Evolutionary conservation across 2,329 filamentous ascomycete species (phyloP), one percentile per base, ranked within the genome.

Genomic region (Dothiorella sarmentorum): DNA sequence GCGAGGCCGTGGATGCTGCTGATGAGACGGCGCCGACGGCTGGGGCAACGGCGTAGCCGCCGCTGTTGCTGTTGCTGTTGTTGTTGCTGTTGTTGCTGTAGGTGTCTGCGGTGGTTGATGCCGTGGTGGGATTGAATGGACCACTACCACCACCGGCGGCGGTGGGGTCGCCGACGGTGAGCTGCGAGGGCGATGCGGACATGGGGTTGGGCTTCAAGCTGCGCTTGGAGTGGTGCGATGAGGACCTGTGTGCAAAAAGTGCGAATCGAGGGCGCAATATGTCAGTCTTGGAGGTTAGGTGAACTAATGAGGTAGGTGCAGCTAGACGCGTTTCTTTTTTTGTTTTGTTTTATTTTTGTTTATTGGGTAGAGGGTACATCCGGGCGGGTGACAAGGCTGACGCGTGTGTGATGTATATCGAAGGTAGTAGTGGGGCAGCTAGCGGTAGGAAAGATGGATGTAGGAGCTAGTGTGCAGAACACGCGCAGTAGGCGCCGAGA

Each of bases 161-260:
- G 20, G 43, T 13, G 7, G 42, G 27, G 56, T 60, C 60, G 52
- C 69, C 67, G 31, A 73, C 60, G 20, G 68, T 69, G 59, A 72
- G 65, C 58, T 73, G 71, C 20, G 70, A 70, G 33, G 71, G 69
- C 43, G 70, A 71, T 31, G 75, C 68, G 51, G 72, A 71, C 63
- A 75, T 65, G 62, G 69, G 69, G 20, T 72, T 73, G 29, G 72
- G 74, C 63, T 77, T 76, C 64, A 76, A 66, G 62, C 68, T 76
- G 67, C 75, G 76, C 66, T 76, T 75, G 66, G 73, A 68, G 17
- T 53, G 33, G 63, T 73, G 70, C 57, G 70, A 71, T 27, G 74
- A 73, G 45, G 71, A 69, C 69, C 75, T 78, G 64, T 69, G 11
- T 26, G 5, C n/a, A n/a, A n/a, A n/a, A n/a, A 27, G 47, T 11